phyloP scores from a whole-genome alignment of 495 filamentous ascomycete genomes.

The Penicillium alfredii region DNA sequence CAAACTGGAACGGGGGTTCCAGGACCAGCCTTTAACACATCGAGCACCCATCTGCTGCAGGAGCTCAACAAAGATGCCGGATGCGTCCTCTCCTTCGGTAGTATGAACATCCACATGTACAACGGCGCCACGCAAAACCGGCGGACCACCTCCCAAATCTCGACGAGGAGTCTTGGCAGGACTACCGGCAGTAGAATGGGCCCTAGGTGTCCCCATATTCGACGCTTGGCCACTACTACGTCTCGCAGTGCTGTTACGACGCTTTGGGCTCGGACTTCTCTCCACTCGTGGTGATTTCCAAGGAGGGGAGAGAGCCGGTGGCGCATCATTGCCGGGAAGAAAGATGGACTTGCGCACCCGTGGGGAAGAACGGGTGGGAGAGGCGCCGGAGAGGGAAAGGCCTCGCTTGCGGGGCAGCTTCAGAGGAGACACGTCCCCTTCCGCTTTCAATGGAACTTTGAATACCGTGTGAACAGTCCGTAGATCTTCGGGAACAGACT shows the following conservation, averaged over 20 bases:
- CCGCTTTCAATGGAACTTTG: conserved; percentile 69
- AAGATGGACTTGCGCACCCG: conserved; percentile 25
- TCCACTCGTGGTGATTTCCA: conserved; percentile 20
- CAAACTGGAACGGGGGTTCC: conserved; percentile 57
- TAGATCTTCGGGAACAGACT: conserved; percentile 17
- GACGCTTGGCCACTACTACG: conserved; percentile 7
- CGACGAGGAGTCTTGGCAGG: conserved; percentile 28
- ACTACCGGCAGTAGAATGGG: conserved; percentile 21
- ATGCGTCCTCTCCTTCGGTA: conserved; percentile 80
- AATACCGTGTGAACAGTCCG: conserved; percentile 62
- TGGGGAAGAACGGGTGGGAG: conserved; percentile 33
- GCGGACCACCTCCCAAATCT: conserved; percentile 16
- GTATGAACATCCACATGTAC: conserved; percentile 95
- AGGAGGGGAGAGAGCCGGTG: conserved; percentile 16
- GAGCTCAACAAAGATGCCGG: conserved; percentile 74
- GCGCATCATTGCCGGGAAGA: conserved; percentile 13
- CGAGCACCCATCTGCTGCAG: conserved; percentile 79
- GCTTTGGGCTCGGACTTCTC: conserved; percentile 21
- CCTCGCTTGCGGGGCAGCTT: conserved; percentile 53
- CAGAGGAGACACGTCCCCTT: conserved; percentile 55
- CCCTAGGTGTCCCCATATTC: conserved; percentile 7
- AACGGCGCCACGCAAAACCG: conserved; percentile 61
- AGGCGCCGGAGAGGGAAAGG: conserved; percentile 36
- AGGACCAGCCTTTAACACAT: conserved; percentile 77
- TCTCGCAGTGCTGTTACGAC: conserved; percentile 13